phyloP scores from a whole-genome alignment of 1,139 yeast genomes.

The Candida sojae region DNA sequence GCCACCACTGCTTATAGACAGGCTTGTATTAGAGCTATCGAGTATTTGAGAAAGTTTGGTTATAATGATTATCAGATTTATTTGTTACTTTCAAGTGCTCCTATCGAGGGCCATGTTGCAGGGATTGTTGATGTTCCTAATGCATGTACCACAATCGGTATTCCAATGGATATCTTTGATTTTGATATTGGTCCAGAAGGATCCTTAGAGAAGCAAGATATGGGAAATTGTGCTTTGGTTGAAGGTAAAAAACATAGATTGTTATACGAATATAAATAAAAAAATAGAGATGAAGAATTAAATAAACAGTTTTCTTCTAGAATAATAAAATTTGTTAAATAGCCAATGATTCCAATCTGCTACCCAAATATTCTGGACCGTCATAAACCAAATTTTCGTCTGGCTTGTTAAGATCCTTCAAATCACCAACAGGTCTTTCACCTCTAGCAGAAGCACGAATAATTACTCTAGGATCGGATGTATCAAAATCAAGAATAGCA shows the following conservation, averaged over 20 bases:
- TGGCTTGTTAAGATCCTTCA: slow-evolving; percentile 32
- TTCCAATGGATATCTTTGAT: slow-evolving; percentile 54
- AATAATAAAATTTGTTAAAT: background rate
- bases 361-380: slow-evolving; percentile 17
- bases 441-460: slow-evolving; percentile 70
- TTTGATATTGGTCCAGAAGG: slow-evolving; percentile 48
- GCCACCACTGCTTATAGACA: slow-evolving; percentile 53
- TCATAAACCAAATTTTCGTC: slow-evolving; percentile 15
- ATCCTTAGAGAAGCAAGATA: slow-evolving; percentile 20
- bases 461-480: slow-evolving; percentile 60
- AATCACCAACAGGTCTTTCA: slow-evolving; percentile 42
- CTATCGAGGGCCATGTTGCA: slow-evolving; percentile 53
- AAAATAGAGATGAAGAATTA: background rate
- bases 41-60: slow-evolving; percentile 49
- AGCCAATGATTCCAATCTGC: slow-evolving; percentile 7
- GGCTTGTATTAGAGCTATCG: slow-evolving; percentile 49
- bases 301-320: background rate
- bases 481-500: slow-evolving; percentile 63
- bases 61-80: slow-evolving; percentile 53
- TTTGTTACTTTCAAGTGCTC: slow-evolving; percentile 45
- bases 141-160: slow-evolving; percentile 51
- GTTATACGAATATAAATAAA: slow-evolving; percentile 11
- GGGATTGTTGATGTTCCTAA: slow-evolving; percentile 55
- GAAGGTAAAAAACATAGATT: slow-evolving; percentile 13
- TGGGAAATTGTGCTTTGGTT: slow-evolving; percentile 42